Conservation (phyloP, 2,329 filamentous ascomycete genomes). For the Clarireedia hainanense region DNA sequence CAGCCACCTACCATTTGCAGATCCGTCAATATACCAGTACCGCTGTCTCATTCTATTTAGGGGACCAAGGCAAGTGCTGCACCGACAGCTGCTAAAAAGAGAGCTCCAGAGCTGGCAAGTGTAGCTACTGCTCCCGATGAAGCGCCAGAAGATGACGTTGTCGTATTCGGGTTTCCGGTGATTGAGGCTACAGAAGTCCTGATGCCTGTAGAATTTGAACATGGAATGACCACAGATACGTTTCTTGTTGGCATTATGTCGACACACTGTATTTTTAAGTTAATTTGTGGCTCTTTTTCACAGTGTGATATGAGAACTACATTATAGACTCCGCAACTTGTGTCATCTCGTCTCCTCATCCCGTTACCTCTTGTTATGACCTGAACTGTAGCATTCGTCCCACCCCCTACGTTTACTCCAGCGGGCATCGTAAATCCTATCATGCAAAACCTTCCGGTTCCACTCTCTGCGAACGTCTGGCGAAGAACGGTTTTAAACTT, state of each 20-base stretch:
- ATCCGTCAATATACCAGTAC: no score
- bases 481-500: constrained; percentile 22
- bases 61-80: background rate
- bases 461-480: constrained; percentile 17
- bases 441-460: constrained; percentile 56
- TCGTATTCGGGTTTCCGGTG: constrained; percentile 11
- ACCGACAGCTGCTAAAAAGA: background rate
- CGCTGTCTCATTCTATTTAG: background rate
- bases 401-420: constrained; percentile 43
- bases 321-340: constrained; percentile 56
- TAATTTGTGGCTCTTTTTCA: background rate
- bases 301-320: background rate
- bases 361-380: constrained; percentile 56
- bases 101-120: background rate
- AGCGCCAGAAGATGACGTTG: background rate
- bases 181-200: constrained; percentile 29
- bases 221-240: constrained; percentile 42
- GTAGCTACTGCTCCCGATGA: background rate
- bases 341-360: constrained; percentile 25
- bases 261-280: constrained; percentile 42
- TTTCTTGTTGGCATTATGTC: constrained; percentile 59
- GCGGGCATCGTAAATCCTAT: constrained; percentile 42
- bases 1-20: no score
- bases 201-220: constrained; percentile 49
- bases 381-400: constrained; percentile 60